A percentile compares a stretch with the other conserved stretches of the same genome.
Evolutionary conservation across 169 alveolate genomes (phyloP).

Genomic region (Theileria luwenshuni): DNA sequence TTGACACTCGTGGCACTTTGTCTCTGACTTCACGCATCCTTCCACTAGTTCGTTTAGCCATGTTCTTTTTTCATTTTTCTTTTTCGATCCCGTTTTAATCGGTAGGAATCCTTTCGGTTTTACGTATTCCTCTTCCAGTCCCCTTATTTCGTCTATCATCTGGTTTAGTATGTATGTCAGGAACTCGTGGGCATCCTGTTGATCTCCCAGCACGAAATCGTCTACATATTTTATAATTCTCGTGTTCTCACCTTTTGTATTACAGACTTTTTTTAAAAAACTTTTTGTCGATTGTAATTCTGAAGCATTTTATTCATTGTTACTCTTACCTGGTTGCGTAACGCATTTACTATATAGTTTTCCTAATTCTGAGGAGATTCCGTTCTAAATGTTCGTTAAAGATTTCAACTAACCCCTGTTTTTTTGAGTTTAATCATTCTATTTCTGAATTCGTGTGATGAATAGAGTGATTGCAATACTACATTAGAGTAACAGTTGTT

Average conservation of each 20-base stretch:
- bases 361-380: slow-evolving; percentile 44
- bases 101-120: slow-evolving; percentile 9
- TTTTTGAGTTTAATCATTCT: slow-evolving; percentile 21
- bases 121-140: slow-evolving; percentile 3
- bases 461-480: slow-evolving; percentile 51
- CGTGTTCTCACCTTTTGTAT: slow-evolving; percentile 26
- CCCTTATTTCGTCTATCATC: slow-evolving; percentile 54
- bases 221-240: slow-evolving; percentile 18
- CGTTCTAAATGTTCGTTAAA: slow-evolving; percentile 15
- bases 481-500: slow-evolving; percentile 68
- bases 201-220: slow-evolving; percentile 53
- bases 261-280: slow-evolving; percentile 34
- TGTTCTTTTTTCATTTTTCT: slow-evolving; percentile 14
- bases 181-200: slow-evolving; percentile 68
- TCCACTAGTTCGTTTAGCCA: slow-evolving; percentile 56
- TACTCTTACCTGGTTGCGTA: slow-evolving; percentile 24
- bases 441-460: slow-evolving; percentile 28
- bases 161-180: slow-evolving; percentile 43
- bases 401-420: slow-evolving; percentile 20
- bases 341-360: slow-evolving; percentile 42
- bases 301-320: background rate
- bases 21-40: slow-evolving; percentile 46
- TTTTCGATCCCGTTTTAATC: background rate
- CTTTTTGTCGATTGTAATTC: slow-evolving; percentile 55
- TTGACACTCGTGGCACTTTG: slow-evolving; percentile 47